These are phyloP conservation scores for Gentiana straminea DNA, from an alignment of 257 asterid species.

Conservation along the genomic window DNA sequence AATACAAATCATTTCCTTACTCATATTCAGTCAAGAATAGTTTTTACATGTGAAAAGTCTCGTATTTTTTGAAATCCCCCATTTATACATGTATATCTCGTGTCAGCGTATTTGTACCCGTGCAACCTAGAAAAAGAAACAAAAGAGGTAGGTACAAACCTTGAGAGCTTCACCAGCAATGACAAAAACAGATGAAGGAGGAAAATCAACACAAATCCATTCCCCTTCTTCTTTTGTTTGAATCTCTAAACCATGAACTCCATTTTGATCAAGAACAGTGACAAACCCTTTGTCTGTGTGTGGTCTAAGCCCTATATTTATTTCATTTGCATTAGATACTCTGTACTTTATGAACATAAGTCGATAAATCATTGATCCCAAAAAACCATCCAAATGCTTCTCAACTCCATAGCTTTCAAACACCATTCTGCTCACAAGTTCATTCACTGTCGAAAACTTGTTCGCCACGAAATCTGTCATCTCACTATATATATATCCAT, in stretches of 20 bases:
- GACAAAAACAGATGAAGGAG: conserved; percentile 3
- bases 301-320: not conserved
- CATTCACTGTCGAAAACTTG: conserved; percentile 34
- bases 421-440: conserved; percentile 41
- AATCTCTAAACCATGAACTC: conserved; percentile 1
- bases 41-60: too few relatives aligned
- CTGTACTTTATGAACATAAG: conserved; percentile 35
- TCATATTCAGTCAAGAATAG: too few relatives aligned
- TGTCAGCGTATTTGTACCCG: too few relatives aligned
- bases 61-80: too few relatives aligned
- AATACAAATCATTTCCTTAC: too few relatives aligned
- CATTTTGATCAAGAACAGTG: conserved; percentile 5
- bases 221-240: conserved; percentile 2
- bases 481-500: not conserved
- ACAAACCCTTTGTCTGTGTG: conserved; percentile 9
- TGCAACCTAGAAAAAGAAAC: too few relatives aligned
- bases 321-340: conserved; percentile 7
- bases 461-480: conserved; percentile 17
- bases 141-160: not conserved
- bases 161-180: conserved; percentile 7
- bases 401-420: conserved; percentile 45
- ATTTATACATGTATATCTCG: too few relatives aligned
- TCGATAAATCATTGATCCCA: conserved; percentile 36
- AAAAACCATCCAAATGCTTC: conserved; percentile 32
- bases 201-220: conserved; percentile 7